Evolutionary conservation across 768 basidiomycete genomes (phyloP), one percentile per base, ranked within the genome.

Genomic region (Russula sp.): DNA sequence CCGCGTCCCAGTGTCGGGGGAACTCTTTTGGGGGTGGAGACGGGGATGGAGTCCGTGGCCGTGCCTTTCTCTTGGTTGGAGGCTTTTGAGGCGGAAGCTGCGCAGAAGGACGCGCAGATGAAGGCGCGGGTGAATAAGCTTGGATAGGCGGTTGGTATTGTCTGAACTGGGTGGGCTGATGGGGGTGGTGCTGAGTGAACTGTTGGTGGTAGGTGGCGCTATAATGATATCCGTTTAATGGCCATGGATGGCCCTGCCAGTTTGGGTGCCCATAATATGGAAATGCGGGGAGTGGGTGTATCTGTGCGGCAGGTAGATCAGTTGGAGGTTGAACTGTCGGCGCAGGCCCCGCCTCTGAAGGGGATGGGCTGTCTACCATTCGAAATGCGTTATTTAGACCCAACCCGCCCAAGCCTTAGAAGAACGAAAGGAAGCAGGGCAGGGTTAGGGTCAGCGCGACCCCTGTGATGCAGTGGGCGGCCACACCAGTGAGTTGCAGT

Each of bases 201-300:
- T 49, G 65, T 10, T 71, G 68, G 3, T 65, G 59, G 47, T 68
- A 68, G n/a, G 49, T 22, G 55, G 62, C 1, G 53, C 47, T 45
- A 39, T 70, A 68, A 34, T 64, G 68, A 52, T 72, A 68, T 0
- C 54, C 50, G 20, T 61, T 66, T 34, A 45, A 37, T 51, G 60
- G 59, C 62, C 64, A 69, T 39, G 65, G 57, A 32, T 69, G 64
- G 20, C 69, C 47, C 65, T 69, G 69, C 44, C 69, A 65, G 50
- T 66, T 66, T 8, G 68, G 66, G 27, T 70, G 70, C 1, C 65
- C 60, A 53, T 72, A 72, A 39, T 72, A 72, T 2, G 68, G 54
- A 44, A 66, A 61, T 14, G 63, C 31, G 63, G 62, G 55, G 42
- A 64, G 51, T 45, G 59, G 60, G 52, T 50, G 64, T 51, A 63